Evolutionary conservation across 2,329 filamentous ascomycete genomes (phyloP).

Genomic region (Ceratocystis variospora): DNA sequence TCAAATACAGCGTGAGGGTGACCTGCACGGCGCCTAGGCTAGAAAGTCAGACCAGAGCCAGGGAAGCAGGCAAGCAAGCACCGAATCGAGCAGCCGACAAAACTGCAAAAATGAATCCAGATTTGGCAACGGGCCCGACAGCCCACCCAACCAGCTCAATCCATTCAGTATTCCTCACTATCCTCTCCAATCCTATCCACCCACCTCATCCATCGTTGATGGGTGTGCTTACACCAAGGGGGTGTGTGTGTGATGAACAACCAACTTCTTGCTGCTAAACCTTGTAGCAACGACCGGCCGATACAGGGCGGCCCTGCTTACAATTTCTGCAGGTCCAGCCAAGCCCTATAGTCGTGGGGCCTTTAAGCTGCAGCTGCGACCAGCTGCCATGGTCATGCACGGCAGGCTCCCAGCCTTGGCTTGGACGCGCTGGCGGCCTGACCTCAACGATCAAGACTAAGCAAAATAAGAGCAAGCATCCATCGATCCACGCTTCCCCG

Average conservation of each 20-base stretch:
- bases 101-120: not conserved
- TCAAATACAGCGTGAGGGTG: not conserved
- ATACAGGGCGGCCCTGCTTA: not conserved
- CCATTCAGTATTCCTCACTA: not conserved
- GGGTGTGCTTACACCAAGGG: not conserved
- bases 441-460: not conserved
- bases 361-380: not conserved
- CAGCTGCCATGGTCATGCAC: not conserved
- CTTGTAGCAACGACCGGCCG: not conserved
- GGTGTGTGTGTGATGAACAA: not conserved
- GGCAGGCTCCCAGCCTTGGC: not conserved
- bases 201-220: not conserved
- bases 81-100: not conserved
- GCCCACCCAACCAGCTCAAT: too few relatives aligned
- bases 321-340: conserved; percentile 4
- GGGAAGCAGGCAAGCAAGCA: not conserved
- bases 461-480: not conserved
- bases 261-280: not conserved
- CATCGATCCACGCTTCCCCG: not conserved
- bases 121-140: not conserved
- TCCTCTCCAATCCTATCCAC: not conserved
- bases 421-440: not conserved
- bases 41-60: not conserved
- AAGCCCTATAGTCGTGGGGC: not conserved
- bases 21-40: not conserved